Evolutionary conservation across 78 protist genomes (phyloP).

Genomic region (Blattamonas nauphoetae): DNA sequence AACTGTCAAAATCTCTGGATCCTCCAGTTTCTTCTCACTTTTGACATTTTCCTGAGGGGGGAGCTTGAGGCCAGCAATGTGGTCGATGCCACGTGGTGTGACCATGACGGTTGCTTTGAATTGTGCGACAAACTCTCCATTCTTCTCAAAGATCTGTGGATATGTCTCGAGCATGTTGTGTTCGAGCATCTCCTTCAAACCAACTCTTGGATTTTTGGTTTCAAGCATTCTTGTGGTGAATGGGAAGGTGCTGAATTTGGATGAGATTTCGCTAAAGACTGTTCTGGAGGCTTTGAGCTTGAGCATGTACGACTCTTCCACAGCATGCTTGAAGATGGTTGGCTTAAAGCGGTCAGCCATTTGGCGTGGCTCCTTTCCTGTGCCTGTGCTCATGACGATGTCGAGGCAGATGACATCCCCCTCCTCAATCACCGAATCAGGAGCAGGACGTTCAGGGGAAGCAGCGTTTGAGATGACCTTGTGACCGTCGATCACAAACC

Average conservation of each 20-base stretch:
- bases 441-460: neutral
- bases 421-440: neutral
- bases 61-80: neutral
- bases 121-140: slow-evolving; percentile 69
- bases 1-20: neutral
- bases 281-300: slow-evolving; percentile 72
- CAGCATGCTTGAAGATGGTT: slow-evolving; percentile 75
- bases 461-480: slow-evolving; percentile 54
- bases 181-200: slow-evolving; percentile 66
- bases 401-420: slow-evolving; percentile 64
- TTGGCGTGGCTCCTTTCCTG: slow-evolving; percentile 54
- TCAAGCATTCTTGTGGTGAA: slow-evolving; percentile 8
- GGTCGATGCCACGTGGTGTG: slow-evolving; percentile 11
- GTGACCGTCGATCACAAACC: slow-evolving; percentile 69
- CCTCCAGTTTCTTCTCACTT: no score
- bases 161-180: slow-evolving; percentile 68
- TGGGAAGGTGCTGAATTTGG: slow-evolving; percentile 12
- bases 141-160: slow-evolving; percentile 76
- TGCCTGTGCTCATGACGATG: slow-evolving; percentile 73
- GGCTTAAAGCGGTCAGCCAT: slow-evolving; percentile 11
- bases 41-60: neutral
- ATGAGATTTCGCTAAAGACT: slow-evolving; percentile 50
- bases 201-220: slow-evolving; percentile 51
- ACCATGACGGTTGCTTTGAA: slow-evolving; percentile 69
- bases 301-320: slow-evolving; percentile 58